Conservation (phyloP, 2,329 filamentous ascomycete genomes). For the Talaromyces sp. region DNA sequence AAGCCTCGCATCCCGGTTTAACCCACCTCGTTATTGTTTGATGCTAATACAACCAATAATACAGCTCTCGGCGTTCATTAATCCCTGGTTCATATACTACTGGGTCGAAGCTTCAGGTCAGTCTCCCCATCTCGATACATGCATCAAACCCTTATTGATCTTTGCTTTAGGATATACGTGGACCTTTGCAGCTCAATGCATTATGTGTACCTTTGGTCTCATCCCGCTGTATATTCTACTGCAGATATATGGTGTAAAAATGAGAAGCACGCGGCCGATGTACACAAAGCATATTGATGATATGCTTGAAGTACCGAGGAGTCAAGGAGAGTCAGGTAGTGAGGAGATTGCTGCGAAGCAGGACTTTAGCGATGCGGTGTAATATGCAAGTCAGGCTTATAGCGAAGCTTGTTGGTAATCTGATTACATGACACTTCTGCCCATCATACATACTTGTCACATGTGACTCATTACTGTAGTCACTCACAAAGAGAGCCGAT, state of each 20-base stretch:
- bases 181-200: conserved; percentile 7
- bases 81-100: conserved; percentile 11
- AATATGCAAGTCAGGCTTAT: neutral
- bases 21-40: neutral
- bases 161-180: conserved; percentile 1
- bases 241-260: neutral
- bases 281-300: conserved; percentile 5
- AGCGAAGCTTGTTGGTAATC: neutral
- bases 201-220: conserved; percentile 9
- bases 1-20: conserved; percentile 22
- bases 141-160: no score
- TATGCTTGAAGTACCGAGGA: neutral
- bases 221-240: conserved; percentile 7
- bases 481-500: neutral
- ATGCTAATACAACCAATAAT: neutral
- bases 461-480: neutral
- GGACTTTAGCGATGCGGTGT: neutral
- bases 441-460: neutral
- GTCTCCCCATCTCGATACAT: neutral
- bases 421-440: neutral
- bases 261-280: conserved; percentile 1
- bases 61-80: conserved; percentile 9
- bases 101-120: conserved; percentile 8
- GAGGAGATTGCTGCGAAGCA: neutral
- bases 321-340: neutral